Percentiles rank a stretch among this genome's conserved stretches.
These are phyloP conservation scores for Apophysomyces variabilis DNA, from an alignment of 371 early-diverging fungal genomes.

Conservation along the genomic window DNA sequence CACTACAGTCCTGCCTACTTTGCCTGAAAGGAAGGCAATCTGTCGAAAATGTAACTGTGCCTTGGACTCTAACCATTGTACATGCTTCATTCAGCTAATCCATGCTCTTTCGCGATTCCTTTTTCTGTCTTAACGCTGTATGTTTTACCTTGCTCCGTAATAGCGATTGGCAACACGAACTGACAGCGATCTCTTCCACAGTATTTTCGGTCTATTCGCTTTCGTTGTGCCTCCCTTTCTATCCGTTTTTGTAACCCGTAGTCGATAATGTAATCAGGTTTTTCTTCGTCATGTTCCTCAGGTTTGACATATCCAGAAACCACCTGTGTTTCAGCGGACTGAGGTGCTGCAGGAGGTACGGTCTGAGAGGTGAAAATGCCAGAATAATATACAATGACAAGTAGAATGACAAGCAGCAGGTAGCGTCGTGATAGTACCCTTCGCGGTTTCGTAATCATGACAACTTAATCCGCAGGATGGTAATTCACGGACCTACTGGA, in stretches of 20 bases:
- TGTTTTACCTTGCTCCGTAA: conserved; percentile 22
- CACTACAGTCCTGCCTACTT: conserved; percentile 34
- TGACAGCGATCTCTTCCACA: conserved; percentile 36
- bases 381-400: neutral
- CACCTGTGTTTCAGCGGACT: neutral
- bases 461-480: neutral
- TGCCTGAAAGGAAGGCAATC: conserved; percentile 35
- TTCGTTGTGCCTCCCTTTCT: neutral
- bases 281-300: neutral
- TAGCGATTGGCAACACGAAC: conserved; percentile 36
- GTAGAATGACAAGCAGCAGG: neutral
- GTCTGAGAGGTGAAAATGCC: neutral
- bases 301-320: neutral
- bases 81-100: neutral
- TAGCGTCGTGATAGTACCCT: neutral
- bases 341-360: neutral
- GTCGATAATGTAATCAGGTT: neutral
- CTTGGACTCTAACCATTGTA: neutral
- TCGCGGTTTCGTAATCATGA: conserved; percentile 7
- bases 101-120: neutral
- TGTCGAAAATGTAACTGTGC: conserved; percentile 46
- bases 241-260: neutral
- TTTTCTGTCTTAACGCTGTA: neutral
- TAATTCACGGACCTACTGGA: neutral
- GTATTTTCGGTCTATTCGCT: conserved; percentile 8